A percentile compares a stretch with the other conserved stretches of the same genome.
phyloP scores from a whole-genome alignment of 768 basidiomycete genomes.

The Suillus subluteus region DNA sequence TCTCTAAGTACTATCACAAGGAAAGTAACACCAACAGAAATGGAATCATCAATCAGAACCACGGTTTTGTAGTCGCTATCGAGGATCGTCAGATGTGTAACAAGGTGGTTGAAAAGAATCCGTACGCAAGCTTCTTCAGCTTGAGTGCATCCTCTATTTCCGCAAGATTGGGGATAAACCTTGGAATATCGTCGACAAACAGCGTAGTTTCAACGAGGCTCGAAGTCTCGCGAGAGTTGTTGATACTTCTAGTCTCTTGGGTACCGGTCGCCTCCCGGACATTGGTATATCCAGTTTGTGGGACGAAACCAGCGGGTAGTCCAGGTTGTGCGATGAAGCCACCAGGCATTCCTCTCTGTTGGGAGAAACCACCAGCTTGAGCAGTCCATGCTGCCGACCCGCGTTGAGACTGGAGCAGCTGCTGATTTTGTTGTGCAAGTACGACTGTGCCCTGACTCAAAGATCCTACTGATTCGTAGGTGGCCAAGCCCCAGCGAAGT shows the following conservation, averaged over 20 bases:
- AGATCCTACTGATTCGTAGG: conserved; percentile 11
- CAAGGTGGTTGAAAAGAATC: not conserved
- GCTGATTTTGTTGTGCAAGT: conserved; percentile 24
- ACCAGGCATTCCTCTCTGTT: conserved; percentile 15
- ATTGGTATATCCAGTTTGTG: conserved; percentile 1
- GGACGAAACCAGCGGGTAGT: not conserved
- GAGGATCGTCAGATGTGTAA: conserved; percentile 7
- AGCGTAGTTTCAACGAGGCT: not conserved
- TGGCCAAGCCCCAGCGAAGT: conserved; percentile 9
- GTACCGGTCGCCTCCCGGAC: not conserved
- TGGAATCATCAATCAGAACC: conserved; percentile 35
- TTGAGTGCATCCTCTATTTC: conserved; percentile 7
- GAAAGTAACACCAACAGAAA: conserved; percentile 22
- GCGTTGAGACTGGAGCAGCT: conserved; percentile 13
- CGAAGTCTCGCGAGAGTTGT: not conserved
- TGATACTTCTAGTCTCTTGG: not conserved
- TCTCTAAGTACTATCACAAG: not conserved
- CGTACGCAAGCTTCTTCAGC: conserved; percentile 13
- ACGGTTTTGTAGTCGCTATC: conserved; percentile 35
- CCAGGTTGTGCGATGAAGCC: not conserved
- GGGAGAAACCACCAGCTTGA: conserved; percentile 19
- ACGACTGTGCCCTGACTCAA: conserved; percentile 34
- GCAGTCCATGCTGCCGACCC: conserved; percentile 6
- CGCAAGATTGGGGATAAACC: conserved; percentile 18
- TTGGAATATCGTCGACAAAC: conserved; percentile 9